Evolutionary conservation across 73 alveolate genomes (phyloP).

Genomic region (Tetrahymena borealis): DNA sequence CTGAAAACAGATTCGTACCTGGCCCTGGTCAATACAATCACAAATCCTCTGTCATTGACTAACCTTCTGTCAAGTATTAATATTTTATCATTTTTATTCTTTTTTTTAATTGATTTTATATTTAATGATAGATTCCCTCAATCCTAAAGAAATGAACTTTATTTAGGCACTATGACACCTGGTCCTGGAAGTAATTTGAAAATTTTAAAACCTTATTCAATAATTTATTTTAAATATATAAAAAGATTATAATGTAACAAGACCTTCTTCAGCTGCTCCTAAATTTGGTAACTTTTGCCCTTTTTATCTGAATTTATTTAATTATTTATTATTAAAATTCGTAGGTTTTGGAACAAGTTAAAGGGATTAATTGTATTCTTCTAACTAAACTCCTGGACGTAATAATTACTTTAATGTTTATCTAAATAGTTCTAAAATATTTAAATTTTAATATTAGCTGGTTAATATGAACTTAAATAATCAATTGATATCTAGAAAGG

Average conservation of each 20-base stretch:
- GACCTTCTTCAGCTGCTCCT: neutral
- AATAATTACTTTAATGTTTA: neutral
- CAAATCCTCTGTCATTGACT: neutral
- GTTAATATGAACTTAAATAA: neutral
- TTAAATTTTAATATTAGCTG: neutral
- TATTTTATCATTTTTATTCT: neutral
- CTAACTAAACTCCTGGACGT: neutral
- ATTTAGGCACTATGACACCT: neutral
- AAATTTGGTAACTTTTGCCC: neutral
- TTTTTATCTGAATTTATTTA: neutral
- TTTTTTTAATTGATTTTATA: neutral
- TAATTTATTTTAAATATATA: neutral
- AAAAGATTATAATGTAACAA: neutral
- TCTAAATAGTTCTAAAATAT: neutral
- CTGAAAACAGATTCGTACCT: neutral
- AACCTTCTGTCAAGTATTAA: neutral
- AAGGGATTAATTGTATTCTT: neutral
- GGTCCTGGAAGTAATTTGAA: neutral
- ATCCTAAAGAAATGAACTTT: neutral
- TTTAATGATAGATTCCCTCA: neutral
- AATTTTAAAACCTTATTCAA: neutral
- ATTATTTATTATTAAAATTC: neutral
- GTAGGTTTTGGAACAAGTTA: neutral
- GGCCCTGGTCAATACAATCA: neutral
- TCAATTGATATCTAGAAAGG: neutral